phyloP scores from a whole-genome alignment of 2,329 filamentous ascomycete genomes.

The Fusarium protoensiforme region DNA sequence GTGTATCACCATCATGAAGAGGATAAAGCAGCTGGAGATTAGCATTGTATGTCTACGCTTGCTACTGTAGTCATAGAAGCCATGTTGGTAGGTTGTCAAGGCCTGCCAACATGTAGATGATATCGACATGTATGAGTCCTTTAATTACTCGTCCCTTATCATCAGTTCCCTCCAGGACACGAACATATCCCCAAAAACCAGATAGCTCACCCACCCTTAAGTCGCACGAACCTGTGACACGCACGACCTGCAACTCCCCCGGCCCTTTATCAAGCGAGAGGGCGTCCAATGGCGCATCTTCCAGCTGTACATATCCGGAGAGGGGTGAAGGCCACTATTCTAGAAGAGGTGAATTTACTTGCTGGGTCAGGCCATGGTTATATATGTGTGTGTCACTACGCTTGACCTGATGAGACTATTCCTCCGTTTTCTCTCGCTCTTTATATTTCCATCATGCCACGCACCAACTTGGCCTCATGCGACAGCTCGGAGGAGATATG shows the following conservation, averaged over 20 bases:
- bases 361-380: not conserved
- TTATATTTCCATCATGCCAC: not conserved
- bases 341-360: not conserved
- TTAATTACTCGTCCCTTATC: not conserved
- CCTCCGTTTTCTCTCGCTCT: not conserved
- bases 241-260: conserved; percentile 31
- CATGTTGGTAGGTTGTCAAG: not conserved
- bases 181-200: not conserved
- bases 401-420: conserved; percentile 3
- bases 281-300: conserved; percentile 7
- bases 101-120: not conserved
- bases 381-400: not conserved
- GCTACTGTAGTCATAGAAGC: too few relatives aligned
- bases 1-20: not conserved
- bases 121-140: not conserved
- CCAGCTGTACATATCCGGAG: not conserved
- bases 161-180: not conserved
- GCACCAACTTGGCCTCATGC: too few relatives aligned
- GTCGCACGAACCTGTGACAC: conserved; percentile 33
- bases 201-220: not conserved
- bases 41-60: not conserved
- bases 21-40: not conserved
- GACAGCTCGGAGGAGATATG: not conserved
- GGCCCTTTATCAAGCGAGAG: conserved; percentile 38
- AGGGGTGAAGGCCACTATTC: not conserved